Percentiles rank a stretch among this genome's conserved stretches.
Evolutionary conservation across 805 yeast genomes (phyloP).

Genomic region (Yamadazyma phyllophila): DNA sequence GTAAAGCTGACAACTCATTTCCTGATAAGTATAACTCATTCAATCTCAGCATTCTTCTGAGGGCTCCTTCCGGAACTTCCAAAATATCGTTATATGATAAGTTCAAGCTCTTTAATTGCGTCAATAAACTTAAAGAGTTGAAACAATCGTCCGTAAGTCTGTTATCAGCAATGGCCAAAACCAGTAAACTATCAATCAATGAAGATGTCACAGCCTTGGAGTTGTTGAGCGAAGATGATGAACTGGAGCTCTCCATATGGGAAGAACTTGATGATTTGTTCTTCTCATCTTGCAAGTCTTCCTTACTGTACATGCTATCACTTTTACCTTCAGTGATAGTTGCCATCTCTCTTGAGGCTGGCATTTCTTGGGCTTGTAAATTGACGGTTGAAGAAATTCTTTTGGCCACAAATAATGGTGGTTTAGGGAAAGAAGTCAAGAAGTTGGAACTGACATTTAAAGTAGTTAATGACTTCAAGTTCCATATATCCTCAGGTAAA

Average conservation of each 20-base stretch:
- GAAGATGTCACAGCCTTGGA: constrained; percentile 19
- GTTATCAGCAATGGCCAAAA: constrained; percentile 76
- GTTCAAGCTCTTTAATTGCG: constrained; percentile 61
- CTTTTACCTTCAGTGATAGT: constrained; percentile 3
- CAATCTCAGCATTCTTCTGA: constrained; percentile 54
- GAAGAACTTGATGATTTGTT: not conserved
- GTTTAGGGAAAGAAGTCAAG: constrained; percentile 58
- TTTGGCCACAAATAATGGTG: constrained; percentile 35
- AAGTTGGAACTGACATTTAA: constrained; percentile 76
- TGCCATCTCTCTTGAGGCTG: constrained; percentile 1
- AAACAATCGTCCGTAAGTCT: constrained; percentile 76
- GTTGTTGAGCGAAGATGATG: constrained; percentile 37
- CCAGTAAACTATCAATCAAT: constrained; percentile 50
- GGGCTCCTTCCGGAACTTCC: constrained; percentile 77
- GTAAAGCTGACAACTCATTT: constrained; percentile 71
- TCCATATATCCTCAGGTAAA: constrained; percentile 68
- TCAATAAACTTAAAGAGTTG: constrained; percentile 59
- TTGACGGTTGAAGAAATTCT: constrained; percentile 30
- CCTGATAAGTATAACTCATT: constrained; percentile 78
- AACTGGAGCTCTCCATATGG: not conserved
- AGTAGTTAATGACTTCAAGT: constrained; percentile 50
- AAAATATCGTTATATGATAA: constrained; percentile 79
- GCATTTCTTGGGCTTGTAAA: constrained; percentile 12
- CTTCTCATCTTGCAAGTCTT: not conserved
- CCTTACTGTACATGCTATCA: not conserved